These are phyloP conservation scores for Starmerella cellae DNA, from an alignment of 805 yeast genomes.

Conservation along the genomic window DNA sequence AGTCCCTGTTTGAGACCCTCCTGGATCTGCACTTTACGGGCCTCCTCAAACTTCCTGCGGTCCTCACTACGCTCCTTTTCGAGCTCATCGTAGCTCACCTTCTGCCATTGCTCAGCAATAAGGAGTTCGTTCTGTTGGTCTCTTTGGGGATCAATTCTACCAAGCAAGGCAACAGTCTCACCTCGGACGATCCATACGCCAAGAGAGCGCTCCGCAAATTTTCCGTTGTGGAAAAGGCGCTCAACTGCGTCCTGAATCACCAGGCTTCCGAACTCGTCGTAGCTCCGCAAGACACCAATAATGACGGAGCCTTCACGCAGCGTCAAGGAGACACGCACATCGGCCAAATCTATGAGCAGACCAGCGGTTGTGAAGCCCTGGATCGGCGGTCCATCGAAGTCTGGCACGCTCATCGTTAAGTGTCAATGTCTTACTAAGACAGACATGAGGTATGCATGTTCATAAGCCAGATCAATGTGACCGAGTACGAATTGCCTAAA, in stretches of 20 bases:
- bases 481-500: too few relatives aligned
- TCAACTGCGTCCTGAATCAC: constrained; percentile 86
- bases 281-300: constrained; percentile 82
- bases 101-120: constrained; percentile 37
- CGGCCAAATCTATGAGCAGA: constrained; percentile 31
- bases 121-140: constrained; percentile 49
- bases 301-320: constrained; percentile 81
- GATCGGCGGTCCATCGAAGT: constrained; percentile 27
- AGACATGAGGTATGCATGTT: background rate
- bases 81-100: constrained; percentile 51
- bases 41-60: constrained; percentile 15
- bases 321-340: constrained; percentile 56
- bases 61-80: constrained; percentile 30
- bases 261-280: constrained; percentile 84
- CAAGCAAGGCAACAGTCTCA: constrained; percentile 86
- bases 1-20: constrained; percentile 18
- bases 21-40: constrained; percentile 11
- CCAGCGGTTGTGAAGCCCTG: constrained; percentile 36
- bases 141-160: constrained; percentile 79
- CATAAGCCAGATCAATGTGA: background rate
- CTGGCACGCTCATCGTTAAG: background rate
- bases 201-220: constrained; percentile 61
- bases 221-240: constrained; percentile 42
- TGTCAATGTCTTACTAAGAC: background rate
- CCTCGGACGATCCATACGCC: constrained; percentile 89